Evolutionary conservation across 177 flowering plant genomes (phyloP), one percentile per base, ranked within the genome.

Genomic region (Vitis hybrid): DNA sequence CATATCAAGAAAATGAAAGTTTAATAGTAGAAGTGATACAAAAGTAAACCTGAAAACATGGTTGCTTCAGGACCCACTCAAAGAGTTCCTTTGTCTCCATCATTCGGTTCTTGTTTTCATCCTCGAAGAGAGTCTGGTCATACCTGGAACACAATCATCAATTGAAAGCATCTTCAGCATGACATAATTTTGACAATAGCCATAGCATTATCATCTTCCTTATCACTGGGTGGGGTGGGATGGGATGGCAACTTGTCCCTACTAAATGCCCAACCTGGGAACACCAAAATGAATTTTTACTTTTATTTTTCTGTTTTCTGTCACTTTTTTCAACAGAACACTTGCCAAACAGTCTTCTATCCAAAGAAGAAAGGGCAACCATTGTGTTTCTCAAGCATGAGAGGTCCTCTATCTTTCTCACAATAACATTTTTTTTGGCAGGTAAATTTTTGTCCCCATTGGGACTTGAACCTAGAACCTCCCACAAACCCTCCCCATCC

Each of bases 41-140:
- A 70, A 70, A 69, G 66, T 14, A 60, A 77, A 94, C 99, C 98
- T 96, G 93, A 77, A 96, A 96, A 78, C 97, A 93, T 58, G 91
- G 93, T 71, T 96, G 98, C 87, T 87, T 92, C 62, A 93, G 83
- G 74, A 92, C 92, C 99, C 99, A 96, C n/a, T 96, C 97, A 75
- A 92, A 92, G 54, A 93, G 93, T 60, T 92, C 97, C 81, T 84
- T 96, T 0, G 98, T 87, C 81, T 96, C 98, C 86, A 91, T 86
- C 97, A 96, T 90, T 23, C 94, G 78, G 66, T 96, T 96, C 80
- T 81, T 92, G 75, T 78, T 86, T 70, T 89, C 97, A 81, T 96
- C 98, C 87, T 95, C 98, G 70, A 86, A 89, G 34, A 96, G 91
- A 62, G 85, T 91, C 78, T 92, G 98, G 80, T 96, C 99, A 67